These are phyloP conservation scores for Entamoeba moshkovskii DNA, from an alignment of 208 protist species.

Conservation along the genomic window DNA sequence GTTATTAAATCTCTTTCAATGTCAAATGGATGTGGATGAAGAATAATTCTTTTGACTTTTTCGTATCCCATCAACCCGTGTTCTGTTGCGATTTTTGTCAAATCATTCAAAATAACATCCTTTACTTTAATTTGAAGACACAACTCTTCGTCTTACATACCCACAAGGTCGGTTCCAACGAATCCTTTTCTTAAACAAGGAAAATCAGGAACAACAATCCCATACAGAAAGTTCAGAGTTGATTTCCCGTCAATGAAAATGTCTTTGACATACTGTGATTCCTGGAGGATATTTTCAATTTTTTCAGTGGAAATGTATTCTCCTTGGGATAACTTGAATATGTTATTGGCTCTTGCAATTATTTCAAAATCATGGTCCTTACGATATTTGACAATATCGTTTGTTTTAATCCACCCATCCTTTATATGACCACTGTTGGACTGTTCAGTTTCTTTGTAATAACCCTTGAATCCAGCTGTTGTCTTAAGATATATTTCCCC, in stretches of 20 bases:
- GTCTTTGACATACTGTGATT: background rate
- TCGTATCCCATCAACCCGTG: background rate
- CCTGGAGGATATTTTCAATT: background rate
- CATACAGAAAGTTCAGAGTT: background rate
- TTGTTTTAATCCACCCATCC: conserved; percentile 25
- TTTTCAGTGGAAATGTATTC: conserved; percentile 14
- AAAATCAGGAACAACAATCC: background rate
- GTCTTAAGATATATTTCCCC: conserved; percentile 19
- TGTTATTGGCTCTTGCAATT: background rate
- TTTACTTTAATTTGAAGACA: background rate
- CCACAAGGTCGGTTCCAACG: background rate
- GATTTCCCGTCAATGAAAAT: background rate
- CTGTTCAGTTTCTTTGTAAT: conserved; percentile 23
- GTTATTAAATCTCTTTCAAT: conserved; percentile 11
- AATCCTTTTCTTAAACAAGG: background rate
- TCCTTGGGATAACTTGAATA: conserved; percentile 21
- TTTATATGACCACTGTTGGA: background rate
- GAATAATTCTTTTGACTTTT: background rate
- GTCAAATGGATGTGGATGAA: background rate
- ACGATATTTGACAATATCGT: conserved; percentile 14
- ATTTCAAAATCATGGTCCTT: background rate
- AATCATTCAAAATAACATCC: background rate
- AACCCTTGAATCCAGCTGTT: conserved; percentile 6
- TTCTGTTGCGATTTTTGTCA: background rate
- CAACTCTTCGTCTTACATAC: background rate